These are phyloP conservation scores for Elsinoe perseae DNA, from an alignment of 2,329 filamentous ascomycete species.

Conservation along the genomic window DNA sequence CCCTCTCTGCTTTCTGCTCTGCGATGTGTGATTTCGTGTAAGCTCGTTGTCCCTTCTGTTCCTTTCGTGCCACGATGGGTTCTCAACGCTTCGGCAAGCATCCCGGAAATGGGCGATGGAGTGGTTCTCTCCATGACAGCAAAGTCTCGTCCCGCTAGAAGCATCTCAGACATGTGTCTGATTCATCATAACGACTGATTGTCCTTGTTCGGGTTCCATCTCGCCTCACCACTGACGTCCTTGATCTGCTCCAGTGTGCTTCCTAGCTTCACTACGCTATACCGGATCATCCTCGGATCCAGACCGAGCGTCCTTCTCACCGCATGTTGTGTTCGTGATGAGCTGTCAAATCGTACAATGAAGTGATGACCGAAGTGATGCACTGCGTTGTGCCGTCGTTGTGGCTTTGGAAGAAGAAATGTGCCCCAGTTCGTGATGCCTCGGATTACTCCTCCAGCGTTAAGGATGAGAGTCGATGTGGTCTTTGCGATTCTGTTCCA, in stretches of 20 bases:
- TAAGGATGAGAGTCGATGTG: slow-evolving; percentile 73
- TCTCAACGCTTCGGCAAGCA: background rate
- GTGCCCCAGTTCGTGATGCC: slow-evolving; percentile 93
- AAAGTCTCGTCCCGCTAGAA: too few species aligned
- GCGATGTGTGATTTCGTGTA: background rate
- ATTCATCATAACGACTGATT: background rate
- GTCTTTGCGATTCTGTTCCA: slow-evolving; percentile 71
- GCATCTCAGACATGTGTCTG: too few species aligned
- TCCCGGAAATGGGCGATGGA: background rate
- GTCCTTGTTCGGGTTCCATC: slow-evolving; percentile 37
- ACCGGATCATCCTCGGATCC: slow-evolving; percentile 84
- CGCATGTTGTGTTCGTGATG: slow-evolving; percentile 61
- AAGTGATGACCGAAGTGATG: slow-evolving; percentile 92
- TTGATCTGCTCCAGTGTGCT: slow-evolving; percentile 55
- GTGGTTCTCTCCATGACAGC: too few species aligned
- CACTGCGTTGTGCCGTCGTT: slow-evolving; percentile 71
- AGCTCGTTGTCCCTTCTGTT: background rate
- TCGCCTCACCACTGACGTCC: slow-evolving; percentile 48
- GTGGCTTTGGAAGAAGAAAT: slow-evolving; percentile 74
- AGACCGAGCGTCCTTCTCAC: slow-evolving; percentile 69
- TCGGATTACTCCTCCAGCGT: slow-evolving; percentile 78
- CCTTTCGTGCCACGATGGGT: background rate
- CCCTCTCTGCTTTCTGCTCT: background rate
- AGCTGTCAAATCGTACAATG: slow-evolving; percentile 89
- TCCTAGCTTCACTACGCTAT: slow-evolving; percentile 80